A percentile compares a stretch with the other conserved stretches of the same genome.
Conservation (phyloP, 2,329 filamentous ascomycete species). For the Cordyceps fumosorosea region DNA sequence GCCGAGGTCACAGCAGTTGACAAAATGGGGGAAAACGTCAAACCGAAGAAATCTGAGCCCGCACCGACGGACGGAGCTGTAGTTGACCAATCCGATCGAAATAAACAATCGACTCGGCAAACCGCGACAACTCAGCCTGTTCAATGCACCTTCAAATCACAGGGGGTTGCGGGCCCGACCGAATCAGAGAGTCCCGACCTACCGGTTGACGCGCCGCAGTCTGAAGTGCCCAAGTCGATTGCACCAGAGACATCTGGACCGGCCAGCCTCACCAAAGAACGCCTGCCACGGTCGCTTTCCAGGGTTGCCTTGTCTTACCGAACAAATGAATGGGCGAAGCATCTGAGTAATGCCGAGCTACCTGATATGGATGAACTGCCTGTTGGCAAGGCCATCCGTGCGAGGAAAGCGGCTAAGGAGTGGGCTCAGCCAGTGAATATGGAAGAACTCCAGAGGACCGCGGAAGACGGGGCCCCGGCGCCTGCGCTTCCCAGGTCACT, state of each 20-base stretch:
- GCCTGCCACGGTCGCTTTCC: conserved; percentile 65
- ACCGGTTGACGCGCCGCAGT: conserved; percentile 10
- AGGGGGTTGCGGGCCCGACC: not conserved
- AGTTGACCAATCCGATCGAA: not conserved
- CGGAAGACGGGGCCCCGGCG: conserved; percentile 40
- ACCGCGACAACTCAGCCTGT: not conserved
- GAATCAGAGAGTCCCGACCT: not conserved
- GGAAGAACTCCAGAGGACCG: conserved; percentile 58
- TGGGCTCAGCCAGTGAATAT: conserved; percentile 55
- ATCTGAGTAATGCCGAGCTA: conserved; percentile 68
- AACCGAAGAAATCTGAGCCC: not conserved
- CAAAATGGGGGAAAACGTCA: not conserved
- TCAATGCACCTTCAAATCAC: not conserved
- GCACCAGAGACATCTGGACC: conserved; percentile 37
- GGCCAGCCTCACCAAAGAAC: conserved; percentile 49
- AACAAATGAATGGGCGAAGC: conserved; percentile 95
- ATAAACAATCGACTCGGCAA: not conserved
- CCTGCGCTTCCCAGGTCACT: conserved; percentile 23
- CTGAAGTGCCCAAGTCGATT: conserved; percentile 33
- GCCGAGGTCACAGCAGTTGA: not conserved
- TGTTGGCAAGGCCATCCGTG: conserved; percentile 30
- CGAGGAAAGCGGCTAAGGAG: conserved; percentile 33
- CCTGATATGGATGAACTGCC: conserved; percentile 60
- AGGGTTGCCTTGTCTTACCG: conserved; percentile 75
- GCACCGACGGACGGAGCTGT: not conserved